phyloP scores from a whole-genome alignment of 441 rosid species.

The Sinapis alba region DNA sequence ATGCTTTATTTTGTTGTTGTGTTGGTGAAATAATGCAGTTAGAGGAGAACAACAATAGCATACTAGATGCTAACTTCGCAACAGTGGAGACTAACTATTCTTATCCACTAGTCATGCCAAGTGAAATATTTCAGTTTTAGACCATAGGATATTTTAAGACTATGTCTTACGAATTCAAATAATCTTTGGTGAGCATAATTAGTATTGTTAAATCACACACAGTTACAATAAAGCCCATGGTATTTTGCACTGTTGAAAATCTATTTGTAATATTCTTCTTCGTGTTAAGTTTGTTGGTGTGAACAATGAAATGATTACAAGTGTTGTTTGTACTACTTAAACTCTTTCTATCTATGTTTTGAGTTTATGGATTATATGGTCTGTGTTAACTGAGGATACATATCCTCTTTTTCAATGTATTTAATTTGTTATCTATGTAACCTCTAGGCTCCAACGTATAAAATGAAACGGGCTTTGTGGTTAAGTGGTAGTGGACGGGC shows the following conservation, averaged over 20 bases:
- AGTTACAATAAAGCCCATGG: slow-evolving; percentile 34
- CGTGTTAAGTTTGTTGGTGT: slow-evolving; percentile 25
- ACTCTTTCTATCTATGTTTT: slow-evolving; percentile 18
- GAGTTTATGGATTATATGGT: slow-evolving; percentile 22
- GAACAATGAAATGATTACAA: slow-evolving; percentile 25
- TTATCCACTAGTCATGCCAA: slow-evolving; percentile 62
- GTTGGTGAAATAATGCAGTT: slow-evolving; percentile 49
- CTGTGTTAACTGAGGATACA: background rate
- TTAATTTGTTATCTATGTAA: slow-evolving; percentile 15
- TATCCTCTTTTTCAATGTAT: background rate
- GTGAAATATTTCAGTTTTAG: slow-evolving; percentile 61
- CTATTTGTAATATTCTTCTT: slow-evolving; percentile 13
- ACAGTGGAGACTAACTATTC: slow-evolving; percentile 48
- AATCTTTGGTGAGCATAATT: slow-evolving; percentile 30
- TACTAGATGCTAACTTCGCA: slow-evolving; percentile 47
- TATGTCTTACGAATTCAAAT: slow-evolving; percentile 22
- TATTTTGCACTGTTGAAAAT: slow-evolving; percentile 21
- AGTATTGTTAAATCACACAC: slow-evolving; percentile 36
- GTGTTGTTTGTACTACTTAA: slow-evolving; percentile 28
- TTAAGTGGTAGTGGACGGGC: too few relatives aligned
- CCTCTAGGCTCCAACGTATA: background rate
- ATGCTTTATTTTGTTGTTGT: background rate
- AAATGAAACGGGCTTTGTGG: too few relatives aligned
- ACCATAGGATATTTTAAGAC: slow-evolving; percentile 33
- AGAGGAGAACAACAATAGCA: slow-evolving; percentile 54